phyloP scores from a whole-genome alignment of 2,329 filamentous ascomycete genomes.

The Cylindrodendrum hubeiense region DNA sequence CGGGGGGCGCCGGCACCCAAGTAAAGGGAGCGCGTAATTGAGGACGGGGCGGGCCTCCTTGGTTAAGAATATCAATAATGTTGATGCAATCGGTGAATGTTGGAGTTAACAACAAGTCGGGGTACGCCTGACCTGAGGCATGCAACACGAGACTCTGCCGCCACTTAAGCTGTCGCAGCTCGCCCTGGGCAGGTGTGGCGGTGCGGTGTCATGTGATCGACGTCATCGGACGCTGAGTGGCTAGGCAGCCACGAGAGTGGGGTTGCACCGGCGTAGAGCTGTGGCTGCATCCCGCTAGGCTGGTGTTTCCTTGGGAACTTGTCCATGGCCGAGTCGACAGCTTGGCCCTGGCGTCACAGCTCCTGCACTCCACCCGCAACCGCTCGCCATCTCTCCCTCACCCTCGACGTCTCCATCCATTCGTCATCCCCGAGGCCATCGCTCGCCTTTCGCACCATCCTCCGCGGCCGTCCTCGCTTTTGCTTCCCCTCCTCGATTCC shows the following conservation, averaged over 20 bases:
- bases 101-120: slow-evolving; percentile 32
- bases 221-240: slow-evolving; percentile 34
- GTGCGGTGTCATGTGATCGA: slow-evolving; percentile 40
- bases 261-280: slow-evolving; percentile 19
- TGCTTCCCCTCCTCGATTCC: slow-evolving; percentile 23
- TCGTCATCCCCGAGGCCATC: slow-evolving; percentile 38
- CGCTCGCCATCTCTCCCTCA: slow-evolving; percentile 24
- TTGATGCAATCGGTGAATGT: slow-evolving; percentile 30
- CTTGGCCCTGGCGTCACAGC: slow-evolving; percentile 47
- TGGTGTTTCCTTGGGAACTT: slow-evolving; percentile 20
- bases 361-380: slow-evolving; percentile 40
- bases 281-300: slow-evolving; percentile 37
- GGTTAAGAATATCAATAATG: slow-evolving; percentile 12
- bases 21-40: slow-evolving; percentile 16
- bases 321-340: slow-evolving; percentile 24
- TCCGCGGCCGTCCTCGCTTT: slow-evolving; percentile 12
- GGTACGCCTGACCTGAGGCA: slow-evolving; percentile 43
- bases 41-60: not conserved
- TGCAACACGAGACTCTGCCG: slow-evolving; percentile 41
- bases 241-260: slow-evolving; percentile 14
- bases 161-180: slow-evolving; percentile 29
- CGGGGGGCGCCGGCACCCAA: slow-evolving; percentile 36
- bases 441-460: slow-evolving; percentile 25
- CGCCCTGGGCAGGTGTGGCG: slow-evolving; percentile 39
- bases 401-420: slow-evolving; percentile 30